Base-by-base conservation (phyloP, 164 flowering plant genomes). In the Malania oleifera region DNA sequence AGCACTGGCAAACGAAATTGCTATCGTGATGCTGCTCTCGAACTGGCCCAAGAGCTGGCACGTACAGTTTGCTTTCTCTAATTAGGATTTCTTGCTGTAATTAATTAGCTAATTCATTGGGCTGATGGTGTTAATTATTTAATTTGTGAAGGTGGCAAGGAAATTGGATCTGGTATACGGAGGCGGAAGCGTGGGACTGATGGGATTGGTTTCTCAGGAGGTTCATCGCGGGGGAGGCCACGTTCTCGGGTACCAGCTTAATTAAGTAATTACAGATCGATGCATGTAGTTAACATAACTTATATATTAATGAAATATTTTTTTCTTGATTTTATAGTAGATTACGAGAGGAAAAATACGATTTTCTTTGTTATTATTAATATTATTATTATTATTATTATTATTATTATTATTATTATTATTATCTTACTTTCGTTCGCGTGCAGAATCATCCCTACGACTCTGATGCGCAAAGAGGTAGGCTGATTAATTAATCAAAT, bases 171-270 rank as follows among this genome's bases (percentile, higher is more conserved):
- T 77, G 34, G 76, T 74, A 27, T 77, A 77, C 71, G 80, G 76
- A 1, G 80, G 78, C 17, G 80, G 77, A 20, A 71, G 75, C 46
- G 47, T 73, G 37, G 80, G 80, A 15, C 50, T 77, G 9, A 77
- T 77, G 80, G 80, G 80, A 2, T 59, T 76, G 52, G 75, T 76
- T 54, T 76, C 80, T 50, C 75, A 73, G 39, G 73, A 66, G 0
- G 80, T 77, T 55, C 71, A 73, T 51, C 9, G 23, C 23, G 80
- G 80, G 8, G 78, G 80, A 9, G 62, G 80, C 2, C 77, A 73
- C 57, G 80, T 76, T 28, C 45, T 76, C 15, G 80, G 80, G 80
- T 76, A 67, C 39, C 4, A 22, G 38, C 27, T 14, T 34, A 28
- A 25, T 22, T n/a, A n/a, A n/a, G n/a, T n/a, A n/a, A n/a, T 13